phyloP scores from a whole-genome alignment of 2,329 filamentous ascomycete species.

The Aspergillus aculeatinus region DNA sequence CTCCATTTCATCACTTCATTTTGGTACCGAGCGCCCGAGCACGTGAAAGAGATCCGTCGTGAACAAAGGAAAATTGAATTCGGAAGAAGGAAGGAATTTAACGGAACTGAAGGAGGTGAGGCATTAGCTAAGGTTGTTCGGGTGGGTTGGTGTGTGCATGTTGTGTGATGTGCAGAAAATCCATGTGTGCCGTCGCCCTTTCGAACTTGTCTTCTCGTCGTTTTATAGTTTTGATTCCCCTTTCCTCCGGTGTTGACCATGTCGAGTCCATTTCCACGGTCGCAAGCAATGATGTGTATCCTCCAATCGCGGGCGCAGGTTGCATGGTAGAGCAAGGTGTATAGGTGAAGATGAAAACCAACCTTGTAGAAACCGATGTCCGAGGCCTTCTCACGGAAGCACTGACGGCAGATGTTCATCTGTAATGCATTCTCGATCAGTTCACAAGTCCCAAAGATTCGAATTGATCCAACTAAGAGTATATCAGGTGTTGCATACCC shows the following conservation, averaged over 20 bases:
- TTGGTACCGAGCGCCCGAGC: constrained; percentile 26
- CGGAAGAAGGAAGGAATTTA: constrained; percentile 32
- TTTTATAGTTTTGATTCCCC: not conserved
- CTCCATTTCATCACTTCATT: constrained; percentile 11
- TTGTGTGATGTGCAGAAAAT: not conserved
- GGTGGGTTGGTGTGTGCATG: not conserved
- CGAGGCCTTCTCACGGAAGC: constrained; percentile 67
- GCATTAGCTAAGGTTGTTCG: constrained; percentile 13
- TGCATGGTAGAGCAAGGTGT: not conserved
- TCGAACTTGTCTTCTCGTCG: not conserved
- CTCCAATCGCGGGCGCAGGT: not conserved
- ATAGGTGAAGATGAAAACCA: constrained; percentile 30
- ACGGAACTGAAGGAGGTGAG: constrained; percentile 30
- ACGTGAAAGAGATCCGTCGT: constrained; percentile 33
- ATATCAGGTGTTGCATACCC: constrained; percentile 44
- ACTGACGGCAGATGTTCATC: constrained; percentile 63
- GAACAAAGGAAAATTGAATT: constrained; percentile 29
- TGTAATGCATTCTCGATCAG: constrained; percentile 23
- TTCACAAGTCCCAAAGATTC: constrained; percentile 9
- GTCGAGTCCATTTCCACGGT: not conserved
- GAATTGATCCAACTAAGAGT: not conserved
- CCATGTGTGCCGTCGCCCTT: not conserved
- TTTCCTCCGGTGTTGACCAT: not conserved
- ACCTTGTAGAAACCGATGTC: constrained; percentile 72
- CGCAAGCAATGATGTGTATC: not conserved